Evolutionary conservation across 2,329 filamentous ascomycete species (phyloP).

Genomic region (Hyphodiscus sp.): DNA sequence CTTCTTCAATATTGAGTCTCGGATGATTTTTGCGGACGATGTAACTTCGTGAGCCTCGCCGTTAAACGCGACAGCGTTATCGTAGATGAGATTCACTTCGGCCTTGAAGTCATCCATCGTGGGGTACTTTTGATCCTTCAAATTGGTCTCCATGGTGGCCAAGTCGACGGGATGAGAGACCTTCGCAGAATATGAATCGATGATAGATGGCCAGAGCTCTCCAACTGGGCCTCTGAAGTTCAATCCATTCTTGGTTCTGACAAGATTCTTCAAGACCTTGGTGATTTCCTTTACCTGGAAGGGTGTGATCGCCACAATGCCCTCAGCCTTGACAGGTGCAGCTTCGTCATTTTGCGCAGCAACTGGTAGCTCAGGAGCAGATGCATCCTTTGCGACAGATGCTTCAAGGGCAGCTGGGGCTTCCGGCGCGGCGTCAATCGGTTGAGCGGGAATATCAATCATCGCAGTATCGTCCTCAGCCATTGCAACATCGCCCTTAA

Average conservation of each 20-base stretch:
- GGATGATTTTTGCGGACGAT: constrained; percentile 45
- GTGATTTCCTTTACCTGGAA: constrained; percentile 57
- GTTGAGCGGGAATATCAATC: not conserved
- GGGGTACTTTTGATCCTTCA: constrained; percentile 61
- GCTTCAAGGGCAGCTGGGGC: constrained; percentile 14
- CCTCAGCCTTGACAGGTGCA: constrained; percentile 3
- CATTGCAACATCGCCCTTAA: not conserved
- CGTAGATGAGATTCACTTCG: constrained; percentile 71
- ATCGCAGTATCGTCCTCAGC: not conserved
- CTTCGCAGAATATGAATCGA: constrained; percentile 62
- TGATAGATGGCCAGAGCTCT: constrained; percentile 66
- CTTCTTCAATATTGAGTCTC: constrained; percentile 53
- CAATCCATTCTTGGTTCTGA: constrained; percentile 76
- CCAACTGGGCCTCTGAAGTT: constrained; percentile 76
- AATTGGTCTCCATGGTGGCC: constrained; percentile 69
- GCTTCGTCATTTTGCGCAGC: constrained; percentile 19
- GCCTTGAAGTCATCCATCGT: constrained; percentile 65
- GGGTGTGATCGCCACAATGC: constrained; percentile 40
- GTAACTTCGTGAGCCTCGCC: constrained; percentile 71
- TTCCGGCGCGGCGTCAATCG: constrained; percentile 4
- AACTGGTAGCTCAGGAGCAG: constrained; percentile 22
- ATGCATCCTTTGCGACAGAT: not conserved
- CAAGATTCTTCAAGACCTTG: constrained; percentile 64
- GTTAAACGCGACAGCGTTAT: constrained; percentile 79
- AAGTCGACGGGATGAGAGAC: constrained; percentile 81